Evolutionary conservation across 768 basidiomycete genomes (phyloP).

Genomic region (Zangia roseola): DNA sequence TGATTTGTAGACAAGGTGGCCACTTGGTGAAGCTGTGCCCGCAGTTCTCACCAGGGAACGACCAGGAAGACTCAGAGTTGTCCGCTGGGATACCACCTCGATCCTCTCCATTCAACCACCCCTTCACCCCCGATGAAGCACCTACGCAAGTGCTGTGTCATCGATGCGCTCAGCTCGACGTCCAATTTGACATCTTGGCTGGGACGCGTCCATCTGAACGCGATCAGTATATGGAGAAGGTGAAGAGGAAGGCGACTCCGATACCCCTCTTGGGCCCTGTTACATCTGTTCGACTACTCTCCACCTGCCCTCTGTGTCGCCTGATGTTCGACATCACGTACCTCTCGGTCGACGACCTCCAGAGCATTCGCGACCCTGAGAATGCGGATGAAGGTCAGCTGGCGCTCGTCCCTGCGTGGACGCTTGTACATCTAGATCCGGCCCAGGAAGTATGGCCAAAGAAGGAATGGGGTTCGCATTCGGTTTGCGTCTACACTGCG

Average conservation of each 20-base stretch:
- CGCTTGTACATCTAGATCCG: slow-evolving; percentile 1
- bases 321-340: slow-evolving; percentile 10
- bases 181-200: background rate
- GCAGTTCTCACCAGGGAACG: too few species aligned
- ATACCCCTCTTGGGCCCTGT: slow-evolving; percentile 5
- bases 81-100: too few species aligned
- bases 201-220: background rate
- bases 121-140: background rate
- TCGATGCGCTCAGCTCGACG: slow-evolving; percentile 1
- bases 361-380: background rate
- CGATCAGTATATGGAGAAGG: background rate
- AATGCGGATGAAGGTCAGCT: background rate
- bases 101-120: too few species aligned
- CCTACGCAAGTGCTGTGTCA: background rate
- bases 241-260: background rate
- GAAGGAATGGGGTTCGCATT: background rate
- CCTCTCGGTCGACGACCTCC: slow-evolving; percentile 2
- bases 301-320: slow-evolving; percentile 11
- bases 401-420: background rate
- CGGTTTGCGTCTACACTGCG: background rate
- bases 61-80: too few species aligned
- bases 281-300: slow-evolving; percentile 2
- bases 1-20: too few species aligned
- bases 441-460: background rate
- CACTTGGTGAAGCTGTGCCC: too few species aligned